Evolutionary conservation across 2,329 filamentous ascomycete species (phyloP).

Genomic region (Ascomycota sp.): DNA sequence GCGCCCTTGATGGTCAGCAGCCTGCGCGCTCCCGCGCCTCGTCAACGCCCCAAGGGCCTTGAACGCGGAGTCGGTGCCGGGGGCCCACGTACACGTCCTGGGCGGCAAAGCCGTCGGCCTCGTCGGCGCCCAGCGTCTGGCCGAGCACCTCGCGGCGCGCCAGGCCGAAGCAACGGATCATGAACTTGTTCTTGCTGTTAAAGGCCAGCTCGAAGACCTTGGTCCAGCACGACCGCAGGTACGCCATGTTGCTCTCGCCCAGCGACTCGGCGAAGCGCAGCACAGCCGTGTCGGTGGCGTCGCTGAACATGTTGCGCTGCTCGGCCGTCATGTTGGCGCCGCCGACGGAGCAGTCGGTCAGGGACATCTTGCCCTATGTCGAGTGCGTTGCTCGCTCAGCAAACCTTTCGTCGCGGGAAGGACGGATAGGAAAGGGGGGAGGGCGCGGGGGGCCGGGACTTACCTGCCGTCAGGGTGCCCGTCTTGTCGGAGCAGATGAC

Average conservation of each 20-base stretch:
- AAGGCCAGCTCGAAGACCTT: conserved; percentile 50
- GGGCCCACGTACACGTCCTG: conserved; percentile 20
- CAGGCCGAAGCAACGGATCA: conserved; percentile 41
- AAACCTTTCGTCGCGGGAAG: too few species aligned
- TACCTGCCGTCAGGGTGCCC: conserved; percentile 42
- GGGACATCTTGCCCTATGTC: conserved; percentile 57
- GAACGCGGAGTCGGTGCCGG: too few species aligned
- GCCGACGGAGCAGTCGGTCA: conserved; percentile 46
- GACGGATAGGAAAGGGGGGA: too few species aligned
- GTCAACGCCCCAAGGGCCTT: too few species aligned
- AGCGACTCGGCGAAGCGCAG: conserved; percentile 50
- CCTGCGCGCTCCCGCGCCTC: too few species aligned
- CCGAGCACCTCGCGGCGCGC: conserved; percentile 11
- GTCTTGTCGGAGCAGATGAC: conserved; percentile 65
- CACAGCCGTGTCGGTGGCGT: conserved; percentile 58
- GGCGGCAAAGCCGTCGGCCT: conserved; percentile 13
- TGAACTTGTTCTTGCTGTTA: conserved; percentile 72
- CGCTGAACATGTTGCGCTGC: conserved; percentile 47
- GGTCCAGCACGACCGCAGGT: conserved; percentile 41
- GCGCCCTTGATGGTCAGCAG: conserved; percentile 62
- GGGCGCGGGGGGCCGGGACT: conserved; percentile 3
- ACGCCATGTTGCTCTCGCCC: conserved; percentile 26
- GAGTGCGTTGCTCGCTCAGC: too few species aligned
- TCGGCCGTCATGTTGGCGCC: conserved; percentile 23
- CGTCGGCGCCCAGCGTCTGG: conserved; percentile 17